Evolutionary conservation across 2,329 filamentous ascomycete genomes (phyloP).

Genomic region (Ceratocystis papillata): DNA sequence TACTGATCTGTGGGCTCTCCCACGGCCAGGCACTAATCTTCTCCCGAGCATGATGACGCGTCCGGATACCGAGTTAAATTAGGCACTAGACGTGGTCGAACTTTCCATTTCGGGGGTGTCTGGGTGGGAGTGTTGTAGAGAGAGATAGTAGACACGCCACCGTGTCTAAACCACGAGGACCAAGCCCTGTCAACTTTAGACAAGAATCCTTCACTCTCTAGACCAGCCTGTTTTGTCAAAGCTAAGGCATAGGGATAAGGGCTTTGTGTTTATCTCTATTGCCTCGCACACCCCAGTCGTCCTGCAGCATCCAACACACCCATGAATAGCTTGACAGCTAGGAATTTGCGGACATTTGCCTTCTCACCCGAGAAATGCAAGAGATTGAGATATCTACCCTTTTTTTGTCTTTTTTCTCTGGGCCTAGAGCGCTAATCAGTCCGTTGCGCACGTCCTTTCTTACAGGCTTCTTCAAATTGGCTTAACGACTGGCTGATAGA

Average conservation of each 20-base stretch:
- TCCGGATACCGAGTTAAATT: not conserved
- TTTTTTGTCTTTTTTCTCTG: too few species aligned
- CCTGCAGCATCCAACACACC: too few species aligned
- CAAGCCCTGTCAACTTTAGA: too few species aligned
- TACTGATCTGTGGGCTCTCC: too few species aligned
- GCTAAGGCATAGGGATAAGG: not conserved
- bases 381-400: not conserved
- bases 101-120: too few species aligned
- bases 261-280: not conserved
- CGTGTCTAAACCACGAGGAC: too few species aligned
- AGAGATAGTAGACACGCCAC: too few species aligned
- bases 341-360: not conserved
- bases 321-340: too few species aligned
- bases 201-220: not conserved
- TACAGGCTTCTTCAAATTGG: not conserved
- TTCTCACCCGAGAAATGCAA: not conserved
- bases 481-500: not conserved
- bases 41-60: not conserved
- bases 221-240: not conserved
- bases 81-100: not conserved
- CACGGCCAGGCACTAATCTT: not conserved
- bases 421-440: not conserved
- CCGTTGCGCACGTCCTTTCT: not conserved
- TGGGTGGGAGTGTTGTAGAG: too few species aligned
- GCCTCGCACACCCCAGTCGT: too few species aligned